Conservation (phyloP, 2,329 filamentous ascomycete species). For the Tolypocladium nubicola region DNA sequence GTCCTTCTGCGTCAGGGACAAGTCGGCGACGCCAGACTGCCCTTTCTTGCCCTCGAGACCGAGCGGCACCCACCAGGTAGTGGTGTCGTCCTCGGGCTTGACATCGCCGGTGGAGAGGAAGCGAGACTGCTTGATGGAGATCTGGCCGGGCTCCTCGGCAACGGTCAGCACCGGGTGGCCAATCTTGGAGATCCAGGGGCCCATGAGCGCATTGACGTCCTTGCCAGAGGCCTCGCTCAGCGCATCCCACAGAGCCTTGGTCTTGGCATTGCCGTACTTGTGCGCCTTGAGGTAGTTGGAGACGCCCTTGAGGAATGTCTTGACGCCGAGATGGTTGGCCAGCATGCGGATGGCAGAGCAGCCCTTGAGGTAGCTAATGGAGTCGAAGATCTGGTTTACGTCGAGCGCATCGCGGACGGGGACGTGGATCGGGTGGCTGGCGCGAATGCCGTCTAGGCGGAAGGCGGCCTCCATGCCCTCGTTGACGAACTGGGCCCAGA, state of each 20-base stretch:
- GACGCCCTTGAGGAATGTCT: constrained; percentile 85
- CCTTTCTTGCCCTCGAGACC: constrained; percentile 68
- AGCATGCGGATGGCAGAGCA: constrained; percentile 96
- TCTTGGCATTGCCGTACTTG: constrained; percentile 83
- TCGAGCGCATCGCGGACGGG: constrained; percentile 88
- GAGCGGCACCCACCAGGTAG: constrained; percentile 91
- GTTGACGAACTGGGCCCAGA: constrained; percentile 95
- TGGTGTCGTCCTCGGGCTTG: constrained; percentile 81
- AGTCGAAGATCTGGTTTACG: constrained; percentile 95
- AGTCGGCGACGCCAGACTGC: constrained; percentile 48
- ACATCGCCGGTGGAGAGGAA: constrained; percentile 90
- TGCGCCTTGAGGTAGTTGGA: constrained; percentile 81
- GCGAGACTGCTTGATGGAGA: constrained; percentile 73
- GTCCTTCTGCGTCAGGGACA: constrained; percentile 65
- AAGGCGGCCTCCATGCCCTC: constrained; percentile 91
- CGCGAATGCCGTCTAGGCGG: constrained; percentile 76
- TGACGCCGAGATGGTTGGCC: constrained; percentile 75
- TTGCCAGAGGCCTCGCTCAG: constrained; percentile 79
- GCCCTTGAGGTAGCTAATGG: constrained; percentile 93
- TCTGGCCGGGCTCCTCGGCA: constrained; percentile 70
- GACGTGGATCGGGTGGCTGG: constrained; percentile 93
- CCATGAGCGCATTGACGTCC: constrained; percentile 81
- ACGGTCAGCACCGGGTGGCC: constrained; percentile 88
- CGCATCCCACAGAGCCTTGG: constrained; percentile 82
- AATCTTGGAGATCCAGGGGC: constrained; percentile 90